Evolutionary conservation across 345 rosid species (phyloP).

Genomic region (Populus pruinosa): DNA sequence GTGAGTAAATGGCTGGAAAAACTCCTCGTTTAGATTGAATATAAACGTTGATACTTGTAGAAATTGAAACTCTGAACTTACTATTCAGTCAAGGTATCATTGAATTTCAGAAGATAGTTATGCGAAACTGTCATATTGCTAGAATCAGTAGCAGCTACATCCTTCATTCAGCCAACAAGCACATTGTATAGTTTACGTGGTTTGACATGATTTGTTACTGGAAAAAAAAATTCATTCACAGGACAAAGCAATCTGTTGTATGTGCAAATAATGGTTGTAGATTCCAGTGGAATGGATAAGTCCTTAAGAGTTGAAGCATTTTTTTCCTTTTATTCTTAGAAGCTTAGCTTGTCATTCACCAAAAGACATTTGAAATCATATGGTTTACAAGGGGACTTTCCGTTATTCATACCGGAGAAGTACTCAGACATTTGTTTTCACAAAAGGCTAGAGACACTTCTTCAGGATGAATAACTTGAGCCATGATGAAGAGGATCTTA

Average conservation of each 20-base stretch:
- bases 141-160: neutral
- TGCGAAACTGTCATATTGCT: neutral
- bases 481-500: too few species aligned
- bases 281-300: neutral
- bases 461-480: constrained; percentile 22
- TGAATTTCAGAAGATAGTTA: constrained; percentile 7
- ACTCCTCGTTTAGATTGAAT: neutral
- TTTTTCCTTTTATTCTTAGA: too few species aligned
- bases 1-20: neutral
- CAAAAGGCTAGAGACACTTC: constrained; percentile 27
- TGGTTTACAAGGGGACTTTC: constrained; percentile 10
- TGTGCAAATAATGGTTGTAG: neutral
- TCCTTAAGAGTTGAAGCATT: neutral
- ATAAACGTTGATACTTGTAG: neutral
- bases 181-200: too few species aligned
- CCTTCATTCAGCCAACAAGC: neutral
- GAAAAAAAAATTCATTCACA: too few species aligned
- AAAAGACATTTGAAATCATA: neutral
- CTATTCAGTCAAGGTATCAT: neutral
- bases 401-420: constrained; percentile 21
- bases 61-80: neutral
- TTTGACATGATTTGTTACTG: too few species aligned
- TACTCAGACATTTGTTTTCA: constrained; percentile 7
- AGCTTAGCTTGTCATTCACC: neutral
- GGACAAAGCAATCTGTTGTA: neutral